Conservation (phyloP, 208 protist genomes). For the Trypanosoma mega region DNA sequence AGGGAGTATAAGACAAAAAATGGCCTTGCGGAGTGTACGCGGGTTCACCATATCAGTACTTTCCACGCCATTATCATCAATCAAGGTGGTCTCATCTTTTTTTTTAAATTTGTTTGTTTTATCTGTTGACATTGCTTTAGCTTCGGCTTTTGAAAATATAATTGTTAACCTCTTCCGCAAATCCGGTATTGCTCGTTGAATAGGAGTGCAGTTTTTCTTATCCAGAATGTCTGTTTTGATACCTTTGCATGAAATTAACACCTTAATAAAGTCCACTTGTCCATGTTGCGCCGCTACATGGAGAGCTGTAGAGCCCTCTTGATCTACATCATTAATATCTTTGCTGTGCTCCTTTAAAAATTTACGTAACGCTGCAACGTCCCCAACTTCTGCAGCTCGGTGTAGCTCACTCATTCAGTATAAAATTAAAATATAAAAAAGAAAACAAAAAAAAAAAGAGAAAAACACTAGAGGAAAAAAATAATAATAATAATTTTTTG, state of each 20-base stretch:
- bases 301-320: slow-evolving; percentile 58
- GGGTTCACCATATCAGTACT: slow-evolving; percentile 78
- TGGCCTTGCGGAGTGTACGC: slow-evolving; percentile 61
- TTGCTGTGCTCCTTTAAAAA: slow-evolving; percentile 29
- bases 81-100: slow-evolving; percentile 49
- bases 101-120: slow-evolving; percentile 17
- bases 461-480: background rate
- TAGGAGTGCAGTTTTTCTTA: slow-evolving; percentile 49
- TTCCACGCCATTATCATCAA: slow-evolving; percentile 45
- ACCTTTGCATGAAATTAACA: slow-evolving; percentile 42
- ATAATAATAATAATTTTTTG: background rate
- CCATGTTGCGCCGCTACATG: slow-evolving; percentile 65
- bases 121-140: slow-evolving; percentile 32
- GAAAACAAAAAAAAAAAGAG: background rate
- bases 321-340: slow-evolving; percentile 52
- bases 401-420: slow-evolving; percentile 29
- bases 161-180: slow-evolving; percentile 42
- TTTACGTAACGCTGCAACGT: slow-evolving; percentile 46
- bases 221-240: slow-evolving; percentile 48
- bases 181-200: slow-evolving; percentile 45
- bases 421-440: background rate
- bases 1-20: slow-evolving; percentile 60
- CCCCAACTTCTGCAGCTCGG: slow-evolving; percentile 28
- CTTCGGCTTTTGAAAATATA: slow-evolving; percentile 53
- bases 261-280: slow-evolving; percentile 35